These are phyloP conservation scores for Monosporascus sp. DNA, from an alignment of 2,329 filamentous ascomycete genomes.

Conservation along the genomic window DNA sequence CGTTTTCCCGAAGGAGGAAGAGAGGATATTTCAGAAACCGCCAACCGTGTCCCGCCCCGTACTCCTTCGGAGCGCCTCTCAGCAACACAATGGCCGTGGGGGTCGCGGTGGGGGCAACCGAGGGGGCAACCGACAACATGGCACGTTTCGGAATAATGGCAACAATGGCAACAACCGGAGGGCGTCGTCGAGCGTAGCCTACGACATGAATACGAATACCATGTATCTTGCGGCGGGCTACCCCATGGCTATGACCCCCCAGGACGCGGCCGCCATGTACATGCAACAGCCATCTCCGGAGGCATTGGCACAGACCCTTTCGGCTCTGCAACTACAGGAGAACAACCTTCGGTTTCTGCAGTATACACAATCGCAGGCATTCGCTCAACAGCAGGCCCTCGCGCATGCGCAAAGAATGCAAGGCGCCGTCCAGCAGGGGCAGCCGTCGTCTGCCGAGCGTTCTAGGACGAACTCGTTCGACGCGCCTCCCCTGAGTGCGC, in stretches of 20 bases:
- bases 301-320: constrained; percentile 37
- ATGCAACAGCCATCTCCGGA: constrained; percentile 37
- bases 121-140: constrained; percentile 41
- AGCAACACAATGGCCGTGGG: constrained; percentile 47
- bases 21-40: constrained; percentile 55
- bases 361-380: constrained; percentile 41
- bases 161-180: constrained; percentile 41
- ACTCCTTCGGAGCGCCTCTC: constrained; percentile 56
- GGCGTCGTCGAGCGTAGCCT: constrained; percentile 48
- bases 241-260: constrained; percentile 35
- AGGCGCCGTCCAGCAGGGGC: constrained; percentile 26
- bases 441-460: constrained; percentile 40
- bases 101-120: constrained; percentile 39
- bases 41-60: constrained; percentile 48
- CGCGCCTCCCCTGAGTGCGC: constrained; percentile 54
- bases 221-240: constrained; percentile 36
- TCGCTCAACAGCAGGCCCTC: constrained; percentile 38
- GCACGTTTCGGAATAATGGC: constrained; percentile 32
- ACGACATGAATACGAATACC: constrained; percentile 38
- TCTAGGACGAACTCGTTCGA: constrained; percentile 61
- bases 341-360: constrained; percentile 40
- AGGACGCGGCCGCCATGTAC: constrained; percentile 45
- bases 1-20: constrained; percentile 80
- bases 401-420: constrained; percentile 40
- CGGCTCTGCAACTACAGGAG: constrained; percentile 42